phyloP scores from a whole-genome alignment of 495 filamentous ascomycete species.

The Sphaerosporella brunnea region DNA sequence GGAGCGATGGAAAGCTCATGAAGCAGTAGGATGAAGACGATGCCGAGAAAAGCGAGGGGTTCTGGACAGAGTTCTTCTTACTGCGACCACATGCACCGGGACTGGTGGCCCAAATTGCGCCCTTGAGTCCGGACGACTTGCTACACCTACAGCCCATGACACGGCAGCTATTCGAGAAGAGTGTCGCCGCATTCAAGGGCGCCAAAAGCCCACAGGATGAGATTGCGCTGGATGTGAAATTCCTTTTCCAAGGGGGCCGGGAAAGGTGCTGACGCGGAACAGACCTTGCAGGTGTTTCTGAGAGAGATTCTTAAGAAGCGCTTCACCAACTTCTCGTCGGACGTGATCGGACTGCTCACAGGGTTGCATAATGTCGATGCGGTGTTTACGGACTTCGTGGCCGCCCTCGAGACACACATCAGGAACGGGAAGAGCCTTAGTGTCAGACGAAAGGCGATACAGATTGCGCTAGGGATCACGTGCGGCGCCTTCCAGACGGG shows the following conservation, averaged over 20 bases:
- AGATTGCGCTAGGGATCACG: constrained; percentile 65
- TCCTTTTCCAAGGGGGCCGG: constrained; percentile 2
- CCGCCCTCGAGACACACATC: constrained; percentile 60
- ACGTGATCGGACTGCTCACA: constrained; percentile 76
- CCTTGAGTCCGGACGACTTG: constrained; percentile 52
- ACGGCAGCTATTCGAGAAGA: constrained; percentile 56
- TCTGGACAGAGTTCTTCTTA: constrained; percentile 93
- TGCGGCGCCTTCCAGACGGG: constrained; percentile 88
- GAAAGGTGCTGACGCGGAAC: constrained; percentile 9
- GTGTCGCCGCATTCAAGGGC: constrained; percentile 49
- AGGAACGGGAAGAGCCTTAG: constrained; percentile 57
- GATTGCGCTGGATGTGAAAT: constrained; percentile 73
- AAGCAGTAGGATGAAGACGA: constrained; percentile 18
- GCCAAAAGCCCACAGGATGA: constrained; percentile 46
- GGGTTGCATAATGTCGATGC: constrained; percentile 74
- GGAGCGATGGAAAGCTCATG: no score
- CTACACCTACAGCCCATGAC: constrained; percentile 60
- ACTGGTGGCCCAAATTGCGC: constrained; percentile 47
- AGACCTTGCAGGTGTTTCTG: constrained; percentile 87
- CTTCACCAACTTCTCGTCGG: constrained; percentile 89
- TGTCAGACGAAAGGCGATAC: constrained; percentile 59
- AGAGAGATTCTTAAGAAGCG: constrained; percentile 63
- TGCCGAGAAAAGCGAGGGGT: constrained; percentile 60
- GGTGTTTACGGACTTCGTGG: constrained; percentile 76
- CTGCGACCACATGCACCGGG: constrained; percentile 54